Conservation (phyloP, 441 rosid species). For the Corymbia calophylla region DNA sequence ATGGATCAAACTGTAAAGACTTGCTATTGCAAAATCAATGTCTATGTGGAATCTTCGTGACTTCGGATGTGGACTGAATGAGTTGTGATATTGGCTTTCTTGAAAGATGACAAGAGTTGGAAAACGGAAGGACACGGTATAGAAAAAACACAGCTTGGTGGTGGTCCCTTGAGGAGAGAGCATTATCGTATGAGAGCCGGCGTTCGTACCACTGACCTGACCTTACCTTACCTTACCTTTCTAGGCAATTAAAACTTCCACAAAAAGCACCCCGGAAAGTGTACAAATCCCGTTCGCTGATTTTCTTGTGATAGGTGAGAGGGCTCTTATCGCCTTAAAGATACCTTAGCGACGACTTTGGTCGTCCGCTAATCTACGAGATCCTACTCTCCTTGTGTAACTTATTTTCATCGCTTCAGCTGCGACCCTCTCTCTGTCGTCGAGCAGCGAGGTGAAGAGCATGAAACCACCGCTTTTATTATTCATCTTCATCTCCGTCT, state of each 20-base stretch:
- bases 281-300: neutral
- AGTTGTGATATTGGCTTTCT: too few relatives aligned
- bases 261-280: neutral
- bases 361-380: neutral
- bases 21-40: too few relatives aligned
- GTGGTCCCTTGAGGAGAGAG: neutral
- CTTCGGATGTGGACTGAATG: too few relatives aligned
- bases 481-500: neutral
- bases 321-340: neutral
- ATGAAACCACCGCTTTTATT: neutral
- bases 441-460: neutral
- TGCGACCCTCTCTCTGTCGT: neutral
- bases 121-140: neutral
- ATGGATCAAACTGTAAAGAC: neutral
- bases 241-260: neutral
- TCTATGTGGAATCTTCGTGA: too few relatives aligned
- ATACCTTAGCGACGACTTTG: neutral
- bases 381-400: neutral
- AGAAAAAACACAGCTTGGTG: too few relatives aligned
- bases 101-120: too few relatives aligned
- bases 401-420: neutral
- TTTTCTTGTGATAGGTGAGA: neutral
- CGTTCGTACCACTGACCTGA: neutral
- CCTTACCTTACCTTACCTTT: too few relatives aligned
- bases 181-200: accelerated